Evolutionary conservation across 371 early-diverging fungal genomes (phyloP), one percentile per base, ranked within the genome.

Genomic region (Mucor lusitanicus): DNA sequence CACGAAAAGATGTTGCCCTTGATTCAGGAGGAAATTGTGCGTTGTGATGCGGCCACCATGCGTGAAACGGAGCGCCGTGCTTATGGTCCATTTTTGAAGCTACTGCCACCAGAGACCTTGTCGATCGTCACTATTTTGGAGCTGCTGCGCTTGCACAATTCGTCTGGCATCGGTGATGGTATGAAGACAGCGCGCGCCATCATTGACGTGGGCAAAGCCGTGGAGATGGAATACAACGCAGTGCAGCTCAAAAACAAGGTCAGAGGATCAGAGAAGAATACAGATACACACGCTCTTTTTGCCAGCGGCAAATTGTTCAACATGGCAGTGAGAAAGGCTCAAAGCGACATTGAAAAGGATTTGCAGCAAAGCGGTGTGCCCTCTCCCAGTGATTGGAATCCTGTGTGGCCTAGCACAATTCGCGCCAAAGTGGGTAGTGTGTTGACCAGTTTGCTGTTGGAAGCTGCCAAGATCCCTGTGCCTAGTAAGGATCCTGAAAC

Each of bases 91-190:
- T 93, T 94, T 68, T 77, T 97, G 48, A 81, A 82, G 58, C 75
- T 92, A 48, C 71, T 96, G 6, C 85, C 87, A 13, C 82, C 94
- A 15, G 91, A 92, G 44, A 92, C 92, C 65, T 74, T 96, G 40
- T 87, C 96, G 0, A 83, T 91, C n/a, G 92, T 96, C 59, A 91
- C 94, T 33, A 94, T 98, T 63, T 74, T 93, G 33, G 94, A 94
- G 69, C 69, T 94, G 9, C 59, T 96, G 40, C 87, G 95, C 28
- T 71, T 87, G 23, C 85, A 88, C 73, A 86, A 82, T 60, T 75
- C 78, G 48, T 79, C 85, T 32, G 89, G 88, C 15, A 79, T 86
- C 46, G 82, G 82, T 40, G 88, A 87, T 62, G 89, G 88, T 46
- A 87, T 87, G 81, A 84, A 86, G 63, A 87, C 89, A 1, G 85